phyloP scores from a whole-genome alignment of 768 basidiomycete genomes.

The Boletus barrowsii region DNA sequence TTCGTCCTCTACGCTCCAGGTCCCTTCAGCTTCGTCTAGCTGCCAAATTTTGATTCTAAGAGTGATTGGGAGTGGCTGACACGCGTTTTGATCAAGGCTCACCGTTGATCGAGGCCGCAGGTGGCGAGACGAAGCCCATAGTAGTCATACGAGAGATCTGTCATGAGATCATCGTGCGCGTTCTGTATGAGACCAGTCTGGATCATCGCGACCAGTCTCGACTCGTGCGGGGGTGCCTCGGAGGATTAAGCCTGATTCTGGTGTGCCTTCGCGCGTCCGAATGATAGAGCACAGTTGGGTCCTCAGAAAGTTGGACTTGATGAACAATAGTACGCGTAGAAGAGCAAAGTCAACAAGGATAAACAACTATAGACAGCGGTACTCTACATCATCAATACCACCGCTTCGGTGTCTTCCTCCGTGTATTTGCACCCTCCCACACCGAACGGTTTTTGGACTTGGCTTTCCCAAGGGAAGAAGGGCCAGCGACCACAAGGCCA shows the following conservation, averaged over 20 bases:
- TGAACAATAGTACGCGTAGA: no score
- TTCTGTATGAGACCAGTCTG: constrained; percentile 78
- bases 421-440: constrained; percentile 20
- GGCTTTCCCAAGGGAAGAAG: constrained; percentile 18
- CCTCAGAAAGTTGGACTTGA: neutral
- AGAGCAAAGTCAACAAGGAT: no score
- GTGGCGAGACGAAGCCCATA: constrained; percentile 83
- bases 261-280: neutral
- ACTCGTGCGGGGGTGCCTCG: neutral
- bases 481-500: constrained; percentile 11
- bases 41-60: constrained; percentile 80
- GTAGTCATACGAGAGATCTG: constrained; percentile 87
- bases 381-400: constrained; percentile 12
- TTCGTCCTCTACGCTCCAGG: constrained; percentile 79
- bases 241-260: neutral
- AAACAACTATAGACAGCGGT: no score
- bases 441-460: constrained; percentile 25
- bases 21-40: constrained; percentile 66
- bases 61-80: constrained; percentile 10
- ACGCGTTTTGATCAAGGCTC: constrained; percentile 12
- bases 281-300: neutral
- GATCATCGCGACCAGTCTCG: constrained; percentile 45
- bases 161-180: constrained; percentile 77
- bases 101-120: constrained; percentile 82
- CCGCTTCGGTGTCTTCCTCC: constrained; percentile 14